A percentile compares a stretch with the other conserved stretches of the same genome.
phyloP scores from a whole-genome alignment of 352 stramenopile genomes.

The Plasmopara muralis region DNA sequence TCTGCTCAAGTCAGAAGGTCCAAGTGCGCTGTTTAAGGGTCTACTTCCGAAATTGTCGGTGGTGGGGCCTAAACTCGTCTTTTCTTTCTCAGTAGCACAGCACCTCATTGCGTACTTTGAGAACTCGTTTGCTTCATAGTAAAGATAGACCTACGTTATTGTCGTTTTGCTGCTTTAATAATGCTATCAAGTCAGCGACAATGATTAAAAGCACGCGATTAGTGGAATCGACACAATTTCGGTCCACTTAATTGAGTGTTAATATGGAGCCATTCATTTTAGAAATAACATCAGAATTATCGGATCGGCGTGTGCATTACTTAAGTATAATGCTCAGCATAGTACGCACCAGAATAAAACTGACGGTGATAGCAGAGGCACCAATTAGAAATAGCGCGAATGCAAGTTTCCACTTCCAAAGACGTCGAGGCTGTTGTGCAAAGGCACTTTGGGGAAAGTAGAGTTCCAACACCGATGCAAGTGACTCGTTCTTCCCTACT shows the following conservation, averaged over 20 bases:
- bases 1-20: slow-evolving; percentile 89
- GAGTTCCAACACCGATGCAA: slow-evolving; percentile 58
- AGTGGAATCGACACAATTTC: background rate
- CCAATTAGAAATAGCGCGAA: slow-evolving; percentile 38
- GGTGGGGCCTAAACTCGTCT: slow-evolving; percentile 94
- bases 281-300: too few relatives aligned
- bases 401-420: slow-evolving; percentile 68
- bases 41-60: slow-evolving; percentile 93
- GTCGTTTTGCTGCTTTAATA: background rate
- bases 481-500: slow-evolving; percentile 19
- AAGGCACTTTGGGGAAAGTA: slow-evolving; percentile 63
- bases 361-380: slow-evolving; percentile 16
- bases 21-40: slow-evolving; percentile 92
- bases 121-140: slow-evolving; percentile 52
- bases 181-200: background rate
- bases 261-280: too few relatives aligned
- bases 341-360: slow-evolving; percentile 11
- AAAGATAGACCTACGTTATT: background rate
- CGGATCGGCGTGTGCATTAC: too few relatives aligned
- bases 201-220: background rate
- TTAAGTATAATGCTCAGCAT: slow-evolving; percentile 11
- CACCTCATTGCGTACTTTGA: slow-evolving; percentile 93
- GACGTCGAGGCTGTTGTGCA: slow-evolving; percentile 37
- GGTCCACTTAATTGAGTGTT: background rate
- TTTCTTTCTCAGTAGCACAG: slow-evolving; percentile 94